A percentile compares a stretch with the other conserved stretches of the same genome.
Conservation (phyloP, 352 stramenopile species). For the Bremia lactucae region DNA sequence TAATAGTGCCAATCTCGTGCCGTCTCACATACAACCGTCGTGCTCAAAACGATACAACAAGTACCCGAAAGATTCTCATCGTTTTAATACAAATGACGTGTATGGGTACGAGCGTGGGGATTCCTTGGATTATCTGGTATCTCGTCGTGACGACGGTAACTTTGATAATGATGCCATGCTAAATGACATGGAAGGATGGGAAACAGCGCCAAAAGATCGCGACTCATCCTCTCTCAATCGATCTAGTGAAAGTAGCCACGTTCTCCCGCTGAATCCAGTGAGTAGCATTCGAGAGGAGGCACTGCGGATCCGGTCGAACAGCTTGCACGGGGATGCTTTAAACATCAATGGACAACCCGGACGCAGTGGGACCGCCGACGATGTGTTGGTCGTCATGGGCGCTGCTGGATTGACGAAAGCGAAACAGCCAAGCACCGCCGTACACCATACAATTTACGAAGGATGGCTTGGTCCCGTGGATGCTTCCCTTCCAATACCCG, state of each 20-base stretch:
- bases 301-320: constrained; percentile 49
- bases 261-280: constrained; percentile 6
- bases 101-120: constrained; percentile 31
- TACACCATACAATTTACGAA: constrained; percentile 47
- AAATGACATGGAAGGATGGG: constrained; percentile 25
- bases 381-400: constrained; percentile 18
- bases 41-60: constrained; percentile 13
- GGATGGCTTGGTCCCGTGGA: constrained; percentile 64
- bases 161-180: constrained; percentile 27
- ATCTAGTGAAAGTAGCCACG: constrained; percentile 9
- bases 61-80: constrained; percentile 20
- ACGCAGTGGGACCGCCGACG: constrained; percentile 17
- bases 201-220: constrained; percentile 15
- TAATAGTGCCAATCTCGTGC: constrained; percentile 17
- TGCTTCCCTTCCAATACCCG: constrained; percentile 55
- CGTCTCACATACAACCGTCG: constrained; percentile 9
- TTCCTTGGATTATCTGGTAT: constrained; percentile 20
- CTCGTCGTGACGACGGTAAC: constrained; percentile 12
- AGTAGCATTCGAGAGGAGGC: constrained; percentile 67
- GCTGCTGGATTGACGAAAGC: constrained; percentile 15
- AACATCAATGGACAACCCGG: constrained; percentile 16
- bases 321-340: constrained; percentile 21
- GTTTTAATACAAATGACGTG: constrained; percentile 29
- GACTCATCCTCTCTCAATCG: constrained; percentile 8
- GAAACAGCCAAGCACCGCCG: constrained; percentile 13